Evolutionary conservation across 768 basidiomycete genomes (phyloP).

Genomic region (Mycena rebaudengoi): DNA sequence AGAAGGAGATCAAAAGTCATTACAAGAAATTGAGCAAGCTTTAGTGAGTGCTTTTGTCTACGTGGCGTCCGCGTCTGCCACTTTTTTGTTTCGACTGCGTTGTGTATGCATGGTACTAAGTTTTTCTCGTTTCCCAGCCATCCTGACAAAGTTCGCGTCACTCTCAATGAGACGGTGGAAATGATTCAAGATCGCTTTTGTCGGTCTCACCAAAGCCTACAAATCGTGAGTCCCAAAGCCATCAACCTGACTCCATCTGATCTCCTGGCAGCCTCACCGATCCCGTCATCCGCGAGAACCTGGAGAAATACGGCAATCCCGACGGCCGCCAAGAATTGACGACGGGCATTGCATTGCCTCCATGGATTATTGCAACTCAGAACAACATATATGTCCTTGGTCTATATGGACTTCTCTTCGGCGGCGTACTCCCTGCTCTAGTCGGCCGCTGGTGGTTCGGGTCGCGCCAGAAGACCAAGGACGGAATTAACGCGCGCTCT

Average conservation of each 20-base stretch:
- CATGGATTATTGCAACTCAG: slow-evolving; percentile 91
- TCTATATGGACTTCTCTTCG: slow-evolving; percentile 88
- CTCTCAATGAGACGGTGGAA: slow-evolving; percentile 86
- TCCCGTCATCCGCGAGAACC: slow-evolving; percentile 90
- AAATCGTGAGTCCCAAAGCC: slow-evolving; percentile 73
- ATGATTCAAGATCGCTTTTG: slow-evolving; percentile 86
- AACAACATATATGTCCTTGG: slow-evolving; percentile 94
- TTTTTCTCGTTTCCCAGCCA: slow-evolving; percentile 63
- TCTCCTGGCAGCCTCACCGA: slow-evolving; percentile 76
- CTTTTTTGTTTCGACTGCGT: not conserved
- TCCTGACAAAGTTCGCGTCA: slow-evolving; percentile 93
- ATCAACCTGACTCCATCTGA: slow-evolving; percentile 1
- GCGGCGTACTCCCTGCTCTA: slow-evolving; percentile 82
- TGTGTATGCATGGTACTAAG: not conserved
- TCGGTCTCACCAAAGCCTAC: slow-evolving; percentile 96
- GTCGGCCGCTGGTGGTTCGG: slow-evolving; percentile 99
- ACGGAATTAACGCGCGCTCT: slow-evolving; percentile 82
- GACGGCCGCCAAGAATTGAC: slow-evolving; percentile 96
- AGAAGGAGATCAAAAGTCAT: slow-evolving; percentile 95
- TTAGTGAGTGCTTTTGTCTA: slow-evolving; percentile 62
- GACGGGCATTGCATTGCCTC: slow-evolving; percentile 94
- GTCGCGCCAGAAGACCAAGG: slow-evolving; percentile 87
- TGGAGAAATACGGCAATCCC: slow-evolving; percentile 89
- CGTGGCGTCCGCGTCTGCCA: too few species aligned
- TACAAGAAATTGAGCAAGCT: slow-evolving; percentile 91